These are phyloP conservation scores for Actinomortierella wolfii DNA, from an alignment of 371 early-diverging fungal species.

Conservation along the genomic window DNA sequence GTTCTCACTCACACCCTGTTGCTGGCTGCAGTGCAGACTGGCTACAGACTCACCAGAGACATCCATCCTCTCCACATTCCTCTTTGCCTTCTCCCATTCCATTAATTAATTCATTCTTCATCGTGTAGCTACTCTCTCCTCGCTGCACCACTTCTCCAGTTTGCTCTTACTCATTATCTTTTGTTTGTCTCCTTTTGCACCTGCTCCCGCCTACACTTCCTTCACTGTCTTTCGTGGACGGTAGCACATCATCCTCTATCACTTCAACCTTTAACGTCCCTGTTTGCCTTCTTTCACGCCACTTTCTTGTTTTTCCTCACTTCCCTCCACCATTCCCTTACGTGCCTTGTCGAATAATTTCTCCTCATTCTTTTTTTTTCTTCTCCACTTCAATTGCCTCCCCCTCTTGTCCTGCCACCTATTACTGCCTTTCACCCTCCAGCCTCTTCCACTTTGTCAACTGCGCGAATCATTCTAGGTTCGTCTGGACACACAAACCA, in stretches of 20 bases:
- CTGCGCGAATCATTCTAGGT: too few relatives aligned
- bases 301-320: too few relatives aligned
- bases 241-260: too few relatives aligned
- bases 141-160: not conserved
- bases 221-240: too few relatives aligned
- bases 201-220: too few relatives aligned
- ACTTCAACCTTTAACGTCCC: too few relatives aligned
- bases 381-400: not conserved
- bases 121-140: not conserved
- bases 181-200: not conserved
- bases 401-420: not conserved
- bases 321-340: too few relatives aligned
- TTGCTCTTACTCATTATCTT: not conserved
- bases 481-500: not conserved
- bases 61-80: not conserved
- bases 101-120: conserved; percentile 2
- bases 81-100: conserved; percentile 1
- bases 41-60: not conserved
- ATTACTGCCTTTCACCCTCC: not conserved
- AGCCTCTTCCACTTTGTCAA: too few relatives aligned
- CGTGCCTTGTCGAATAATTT: too few relatives aligned
- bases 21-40: too few relatives aligned
- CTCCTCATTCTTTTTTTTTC: not conserved
- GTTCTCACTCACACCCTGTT: too few relatives aligned
- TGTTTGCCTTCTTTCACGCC: too few relatives aligned